Conservation (phyloP, 2,329 filamentous ascomycete genomes). For the Fusarium chuoi region DNA sequence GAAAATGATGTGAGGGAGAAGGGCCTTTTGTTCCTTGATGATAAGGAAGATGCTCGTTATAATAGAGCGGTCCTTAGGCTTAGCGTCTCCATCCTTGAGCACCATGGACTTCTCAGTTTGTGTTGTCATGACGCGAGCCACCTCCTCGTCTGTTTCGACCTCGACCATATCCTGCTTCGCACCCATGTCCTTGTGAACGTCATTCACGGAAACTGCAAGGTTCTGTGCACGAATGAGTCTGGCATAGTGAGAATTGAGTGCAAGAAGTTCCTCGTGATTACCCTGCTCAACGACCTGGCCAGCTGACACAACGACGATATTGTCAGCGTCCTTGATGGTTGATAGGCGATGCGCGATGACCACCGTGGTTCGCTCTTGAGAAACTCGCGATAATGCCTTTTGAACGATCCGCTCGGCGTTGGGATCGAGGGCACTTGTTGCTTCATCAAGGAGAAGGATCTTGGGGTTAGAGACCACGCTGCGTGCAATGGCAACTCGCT, state of each 20-base stretch:
- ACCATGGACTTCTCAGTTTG: conserved; percentile 5
- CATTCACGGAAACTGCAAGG: background rate
- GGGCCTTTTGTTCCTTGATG: conserved; percentile 17
- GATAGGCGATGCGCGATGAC: conserved; percentile 68
- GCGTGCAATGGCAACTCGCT: conserved; percentile 71
- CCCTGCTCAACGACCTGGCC: conserved; percentile 40
- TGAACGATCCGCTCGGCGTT: conserved; percentile 60
- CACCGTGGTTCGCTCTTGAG: conserved; percentile 66
- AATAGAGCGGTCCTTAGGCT: background rate
- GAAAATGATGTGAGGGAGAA: conserved; percentile 8
- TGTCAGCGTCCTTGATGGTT: conserved; percentile 43
- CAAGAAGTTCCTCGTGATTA: conserved; percentile 31
- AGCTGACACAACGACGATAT: conserved; percentile 38
- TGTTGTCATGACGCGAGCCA: background rate
- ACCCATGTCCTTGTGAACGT: background rate
- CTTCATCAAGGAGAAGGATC: conserved; percentile 73
- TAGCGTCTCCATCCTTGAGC: background rate
- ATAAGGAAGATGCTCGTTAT: conserved; percentile 22
- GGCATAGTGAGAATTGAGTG: conserved; percentile 25
- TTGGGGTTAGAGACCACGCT: conserved; percentile 68
- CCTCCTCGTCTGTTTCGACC: background rate
- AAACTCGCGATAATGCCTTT: conserved; percentile 60
- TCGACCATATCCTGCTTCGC: background rate
- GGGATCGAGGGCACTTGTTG: conserved; percentile 64
- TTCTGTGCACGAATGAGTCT: conserved; percentile 37